Percentiles rank a stretch among this genome's conserved stretches.
Conservation (phyloP, 495 filamentous ascomycete genomes). For the Cladorrhinum samala region DNA sequence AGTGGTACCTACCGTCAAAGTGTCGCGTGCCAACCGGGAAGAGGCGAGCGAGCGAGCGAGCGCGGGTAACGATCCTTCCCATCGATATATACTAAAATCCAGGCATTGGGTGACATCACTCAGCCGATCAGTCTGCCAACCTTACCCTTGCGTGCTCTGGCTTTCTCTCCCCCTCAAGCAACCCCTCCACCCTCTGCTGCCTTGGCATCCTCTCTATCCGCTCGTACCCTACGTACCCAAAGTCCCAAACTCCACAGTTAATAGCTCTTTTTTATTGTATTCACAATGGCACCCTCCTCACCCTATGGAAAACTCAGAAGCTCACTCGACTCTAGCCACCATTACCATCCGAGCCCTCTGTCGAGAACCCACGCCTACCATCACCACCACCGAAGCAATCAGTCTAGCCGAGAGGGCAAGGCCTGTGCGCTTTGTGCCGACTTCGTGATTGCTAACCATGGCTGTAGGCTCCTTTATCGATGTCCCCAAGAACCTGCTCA, state of each 20-base stretch:
- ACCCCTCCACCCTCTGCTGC: background rate
- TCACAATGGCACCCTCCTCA: conserved; percentile 10
- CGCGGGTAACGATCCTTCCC: background rate
- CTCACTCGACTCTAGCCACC: conserved; percentile 6
- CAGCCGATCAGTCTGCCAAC: background rate
- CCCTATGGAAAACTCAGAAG: conserved; percentile 8
- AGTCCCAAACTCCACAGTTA: too few relatives aligned
- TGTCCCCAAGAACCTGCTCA: conserved; percentile 74
- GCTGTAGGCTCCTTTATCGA: conserved; percentile 34
- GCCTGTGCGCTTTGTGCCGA: conserved; percentile 4
- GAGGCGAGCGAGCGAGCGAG: background rate
- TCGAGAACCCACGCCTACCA: conserved; percentile 9
- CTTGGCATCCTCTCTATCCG: background rate
- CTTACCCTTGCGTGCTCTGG: background rate
- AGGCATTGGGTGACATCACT: conserved; percentile 2
- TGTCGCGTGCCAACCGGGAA: background rate
- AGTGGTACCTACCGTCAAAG: background rate
- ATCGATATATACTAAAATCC: background rate
- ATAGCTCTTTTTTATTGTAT: too few relatives aligned
- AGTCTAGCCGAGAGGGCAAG: conserved; percentile 23
- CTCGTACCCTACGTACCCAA: background rate
- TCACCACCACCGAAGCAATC: conserved; percentile 11
- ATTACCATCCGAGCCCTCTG: conserved; percentile 10
- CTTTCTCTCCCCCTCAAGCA: background rate
- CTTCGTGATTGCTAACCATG: conserved; percentile 21